Base-by-base conservation (phyloP, 306 rosid species). In the Rosa multiflora region DNA sequence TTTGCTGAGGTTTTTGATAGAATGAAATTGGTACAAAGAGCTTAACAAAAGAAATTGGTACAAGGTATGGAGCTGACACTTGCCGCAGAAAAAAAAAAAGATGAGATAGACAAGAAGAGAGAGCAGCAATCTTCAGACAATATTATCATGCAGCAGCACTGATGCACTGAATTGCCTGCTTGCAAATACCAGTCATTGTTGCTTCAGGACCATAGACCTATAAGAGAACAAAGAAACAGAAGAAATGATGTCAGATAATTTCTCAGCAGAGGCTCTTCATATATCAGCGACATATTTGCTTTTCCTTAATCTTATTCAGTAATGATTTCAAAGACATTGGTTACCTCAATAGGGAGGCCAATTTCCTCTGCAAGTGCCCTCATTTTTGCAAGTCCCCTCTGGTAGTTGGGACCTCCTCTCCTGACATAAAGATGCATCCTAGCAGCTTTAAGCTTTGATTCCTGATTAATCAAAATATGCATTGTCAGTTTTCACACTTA, bases 351-450 rank as follows among this genome's bases (percentile, higher is more conserved):
- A 23, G 99, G 98, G 83, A 95, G 83, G 84, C 97, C 97, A 20
- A 95, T 88, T 76, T 93, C 93, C 53, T 91, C 97, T 59, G 96
- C 99, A 67, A 95, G 94, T 10, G 86, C 86, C 29, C 99, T 79
- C 99, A 93, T 95, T 80, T 89, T 90, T 1, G 91, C 94, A 51
- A 93, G 93, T 59, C 98, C 99, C 76, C 75, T 93, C 81, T 95
- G 99, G 92, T 91, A 95, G 94, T 95, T 95, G n/a, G 99, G 99
- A 76, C 99, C 99, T 29, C 99, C 99, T 89, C 99, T 88, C 87
- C 99, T 93, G 71, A 93, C 97, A 21, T 91, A 93, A 42, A 95
- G 88, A 82, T 82, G 89, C 96, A 95, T 90, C 82, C 80, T 78
- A 72, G 99, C 93, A 23, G 96, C 97, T 84, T 95, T 95, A 72